Percentiles rank a stretch among this genome's conserved stretches.
Evolutionary conservation across 495 filamentous ascomycete genomes (phyloP).

Genomic region (Hypomontagnella submonticulosa): DNA sequence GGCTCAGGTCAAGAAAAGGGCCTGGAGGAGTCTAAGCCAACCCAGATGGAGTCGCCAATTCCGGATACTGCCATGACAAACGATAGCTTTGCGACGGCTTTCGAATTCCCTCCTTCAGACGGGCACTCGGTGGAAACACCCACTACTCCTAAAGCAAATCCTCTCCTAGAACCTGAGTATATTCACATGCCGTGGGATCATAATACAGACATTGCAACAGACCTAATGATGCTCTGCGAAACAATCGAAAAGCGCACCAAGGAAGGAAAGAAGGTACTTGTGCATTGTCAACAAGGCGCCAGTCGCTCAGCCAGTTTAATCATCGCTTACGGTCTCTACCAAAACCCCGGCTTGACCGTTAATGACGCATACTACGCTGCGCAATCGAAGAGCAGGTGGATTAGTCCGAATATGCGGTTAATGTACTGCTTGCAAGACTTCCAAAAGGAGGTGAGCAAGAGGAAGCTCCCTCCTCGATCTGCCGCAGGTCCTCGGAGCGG

Average conservation of each 20-base stretch:
- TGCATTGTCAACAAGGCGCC: conserved; percentile 96
- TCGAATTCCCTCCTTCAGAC: conserved; percentile 63
- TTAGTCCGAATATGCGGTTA: conserved; percentile 97
- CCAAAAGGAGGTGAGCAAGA: conserved; percentile 71
- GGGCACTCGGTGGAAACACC: conserved; percentile 55
- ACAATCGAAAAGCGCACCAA: conserved; percentile 81
- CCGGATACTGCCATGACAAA: conserved; percentile 78
- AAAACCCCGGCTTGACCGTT: conserved; percentile 84
- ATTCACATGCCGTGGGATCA: conserved; percentile 98
- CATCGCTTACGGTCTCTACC: conserved; percentile 95
- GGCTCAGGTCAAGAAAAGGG: conserved; percentile 45
- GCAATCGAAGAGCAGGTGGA: conserved; percentile 91
- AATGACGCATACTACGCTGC: conserved; percentile 94
- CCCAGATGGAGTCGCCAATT: conserved; percentile 51
- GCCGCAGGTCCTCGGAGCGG: conserved; percentile 60
- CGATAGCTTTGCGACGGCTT: conserved; percentile 77
- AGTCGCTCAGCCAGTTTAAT: conserved; percentile 96
- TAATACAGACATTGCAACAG: conserved; percentile 92
- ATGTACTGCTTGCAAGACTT: conserved; percentile 98
- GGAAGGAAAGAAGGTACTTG: conserved; percentile 84
- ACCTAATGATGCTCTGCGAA: conserved; percentile 85
- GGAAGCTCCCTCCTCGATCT: conserved; percentile 53
- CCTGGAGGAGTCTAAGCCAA: conserved; percentile 50
- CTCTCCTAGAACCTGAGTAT: conserved; percentile 79
- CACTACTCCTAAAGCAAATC: conserved; percentile 68